Evolutionary conservation across 2,329 filamentous ascomycete species (phyloP).

Genomic region (Coniochaeta sp.): DNA sequence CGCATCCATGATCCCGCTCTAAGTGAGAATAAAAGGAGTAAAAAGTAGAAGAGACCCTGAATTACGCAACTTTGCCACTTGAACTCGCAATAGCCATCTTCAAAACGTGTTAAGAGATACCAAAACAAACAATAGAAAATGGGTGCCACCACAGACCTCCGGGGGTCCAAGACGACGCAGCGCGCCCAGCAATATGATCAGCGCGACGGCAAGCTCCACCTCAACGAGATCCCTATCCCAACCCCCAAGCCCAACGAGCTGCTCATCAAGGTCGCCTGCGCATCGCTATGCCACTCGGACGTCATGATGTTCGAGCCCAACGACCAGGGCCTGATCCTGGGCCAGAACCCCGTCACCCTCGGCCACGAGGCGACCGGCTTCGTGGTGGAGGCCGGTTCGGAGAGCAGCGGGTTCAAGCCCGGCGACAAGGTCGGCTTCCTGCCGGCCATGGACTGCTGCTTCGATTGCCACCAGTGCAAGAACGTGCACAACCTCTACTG

Average conservation of each 20-base stretch:
- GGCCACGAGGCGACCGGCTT: conserved; percentile 62
- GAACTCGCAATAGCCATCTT: not conserved
- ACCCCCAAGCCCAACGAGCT: not conserved
- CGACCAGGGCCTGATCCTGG: not conserved
- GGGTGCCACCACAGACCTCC: not conserved
- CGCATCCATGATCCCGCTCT: too few relatives aligned
- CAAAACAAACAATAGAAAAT: not conserved
- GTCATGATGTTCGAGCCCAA: conserved; percentile 3
- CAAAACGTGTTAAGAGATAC: not conserved
- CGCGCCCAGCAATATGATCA: not conserved
- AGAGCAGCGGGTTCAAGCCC: conserved; percentile 46
- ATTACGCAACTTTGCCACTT: not conserved
- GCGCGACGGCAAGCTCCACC: not conserved
- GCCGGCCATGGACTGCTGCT: conserved; percentile 15
- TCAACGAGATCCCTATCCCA: conserved; percentile 3
- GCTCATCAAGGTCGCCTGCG: not conserved
- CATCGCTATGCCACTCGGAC: conserved; percentile 1
- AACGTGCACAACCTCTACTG: conserved; percentile 16
- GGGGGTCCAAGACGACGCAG: not conserved
- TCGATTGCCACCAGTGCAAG: conserved; percentile 15
- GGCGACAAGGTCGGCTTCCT: conserved; percentile 48
- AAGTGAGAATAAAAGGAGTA: not conserved
- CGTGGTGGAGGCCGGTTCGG: conserved; percentile 48
- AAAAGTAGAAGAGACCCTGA: not conserved
- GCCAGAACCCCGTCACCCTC: conserved; percentile 12